Percentiles rank a stretch among this genome's conserved stretches.
phyloP scores from a whole-genome alignment of 164 flowering plant species.

The Protea cynaroides region DNA sequence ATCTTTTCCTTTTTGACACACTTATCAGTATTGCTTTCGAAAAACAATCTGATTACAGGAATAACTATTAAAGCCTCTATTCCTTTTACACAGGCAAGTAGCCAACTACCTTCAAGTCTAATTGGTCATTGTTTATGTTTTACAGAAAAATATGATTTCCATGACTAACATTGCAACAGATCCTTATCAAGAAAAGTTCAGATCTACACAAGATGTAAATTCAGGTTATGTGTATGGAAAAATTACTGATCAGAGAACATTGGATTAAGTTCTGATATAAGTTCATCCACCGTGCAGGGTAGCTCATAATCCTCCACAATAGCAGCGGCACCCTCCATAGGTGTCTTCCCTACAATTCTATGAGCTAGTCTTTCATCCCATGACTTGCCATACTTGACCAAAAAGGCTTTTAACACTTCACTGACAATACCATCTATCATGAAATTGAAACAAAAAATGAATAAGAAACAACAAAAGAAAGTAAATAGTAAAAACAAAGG shows the following conservation, averaged over 20 bases:
- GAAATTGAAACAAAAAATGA: neutral
- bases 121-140: neutral
- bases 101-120: neutral
- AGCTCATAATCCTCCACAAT: slow-evolving; percentile 82
- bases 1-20: too few relatives aligned
- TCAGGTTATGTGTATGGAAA: neutral
- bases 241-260: slow-evolving; percentile 63
- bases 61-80: too few relatives aligned
- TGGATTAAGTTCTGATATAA: slow-evolving; percentile 58
- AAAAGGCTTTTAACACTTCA: slow-evolving; percentile 49
- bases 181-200: neutral
- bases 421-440: slow-evolving; percentile 63
- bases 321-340: slow-evolving; percentile 60
- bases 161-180: neutral
- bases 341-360: slow-evolving; percentile 63
- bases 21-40: too few relatives aligned
- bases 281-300: slow-evolving; percentile 53
- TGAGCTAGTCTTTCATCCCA: slow-evolving; percentile 76
- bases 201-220: slow-evolving; percentile 2
- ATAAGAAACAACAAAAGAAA: neutral
- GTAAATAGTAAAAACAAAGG: neutral
- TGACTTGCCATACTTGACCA: slow-evolving; percentile 69
- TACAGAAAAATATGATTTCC: neutral
- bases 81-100: too few relatives aligned
- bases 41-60: too few relatives aligned